Evolutionary conservation across 257 asterid species (phyloP), one percentile per base, ranked within the genome.

Genomic region (Penstemon newberryi): DNA sequence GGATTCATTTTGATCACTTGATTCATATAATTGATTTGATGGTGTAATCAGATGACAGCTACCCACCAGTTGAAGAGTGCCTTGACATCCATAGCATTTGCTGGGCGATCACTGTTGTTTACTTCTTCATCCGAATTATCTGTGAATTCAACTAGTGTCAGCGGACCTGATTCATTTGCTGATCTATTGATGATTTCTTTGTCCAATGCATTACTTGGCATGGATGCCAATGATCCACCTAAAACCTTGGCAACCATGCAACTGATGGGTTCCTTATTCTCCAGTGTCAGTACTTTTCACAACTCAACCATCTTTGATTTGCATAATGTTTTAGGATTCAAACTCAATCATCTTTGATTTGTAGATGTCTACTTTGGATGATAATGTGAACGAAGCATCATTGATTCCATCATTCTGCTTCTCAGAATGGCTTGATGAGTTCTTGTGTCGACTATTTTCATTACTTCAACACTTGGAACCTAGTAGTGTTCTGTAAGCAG

Each of bases 221-320:
- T 94, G 86, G 99, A 94, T 84, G 99, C 99, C 80, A 94, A 94
- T 77, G 99, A 94, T 80, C 99, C 99, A 66, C 99, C 99, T 39
- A 94, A 94, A 83, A 94, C 99, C 78, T 70, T 86, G 86, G 99
- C 99, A 62, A 89, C 96, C 75, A 86, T 94, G 96, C 97, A 94
- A 60, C 92, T 94, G 63, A 82, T 94, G 58, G 96, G 97, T 67
- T 94, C 99, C 76, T 74, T 94, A 65, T 94, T 94, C 77, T 90
- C 99, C 75, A 94, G 79, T 60, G 99, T 94, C 84, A 81, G 89
- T 69, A 56, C 61, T 65, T 72, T 72, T 71, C 57, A 53, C 18
- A 8, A 40, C 46, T 40, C 53, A 51, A 55, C 60, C 53, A 54
- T 65, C 65, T 25, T 25, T 25, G 33, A 25, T 25, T 25, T 25